These are phyloP conservation scores for Peronosclerospora sorghi DNA, from an alignment of 352 stramenopile species.

Conservation along the genomic window DNA sequence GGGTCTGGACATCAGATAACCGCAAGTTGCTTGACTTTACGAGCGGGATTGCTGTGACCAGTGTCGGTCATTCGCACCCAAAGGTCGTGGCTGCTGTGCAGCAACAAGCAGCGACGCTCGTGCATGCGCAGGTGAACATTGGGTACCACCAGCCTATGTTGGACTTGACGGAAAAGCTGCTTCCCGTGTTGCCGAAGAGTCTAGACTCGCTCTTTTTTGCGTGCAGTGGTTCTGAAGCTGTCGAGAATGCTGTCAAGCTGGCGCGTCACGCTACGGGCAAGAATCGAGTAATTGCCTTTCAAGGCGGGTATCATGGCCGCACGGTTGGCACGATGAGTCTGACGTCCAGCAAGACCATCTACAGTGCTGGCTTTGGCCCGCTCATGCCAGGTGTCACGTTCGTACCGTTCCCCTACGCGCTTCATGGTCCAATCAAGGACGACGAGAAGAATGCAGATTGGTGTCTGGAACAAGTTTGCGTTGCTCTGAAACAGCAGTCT, in stretches of 20 bases:
- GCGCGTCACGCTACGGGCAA: slow-evolving; percentile 85
- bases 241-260: slow-evolving; percentile 90
- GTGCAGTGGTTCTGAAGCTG: slow-evolving; percentile 85
- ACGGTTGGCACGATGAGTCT: slow-evolving; percentile 88
- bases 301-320: slow-evolving; percentile 88
- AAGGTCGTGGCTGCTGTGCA: slow-evolving; percentile 84
- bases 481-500: slow-evolving; percentile 87
- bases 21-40: slow-evolving; percentile 89
- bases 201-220: slow-evolving; percentile 88
- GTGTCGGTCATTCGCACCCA: slow-evolving; percentile 88
- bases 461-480: slow-evolving; percentile 76
- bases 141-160: slow-evolving; percentile 88
- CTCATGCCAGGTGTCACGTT: slow-evolving; percentile 77
- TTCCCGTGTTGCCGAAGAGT: slow-evolving; percentile 61
- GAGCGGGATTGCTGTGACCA: slow-evolving; percentile 88
- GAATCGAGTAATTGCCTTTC: slow-evolving; percentile 86
- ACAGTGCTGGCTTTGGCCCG: slow-evolving; percentile 79
- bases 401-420: slow-evolving; percentile 81
- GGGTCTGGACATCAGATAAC: slow-evolving; percentile 79
- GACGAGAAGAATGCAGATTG: slow-evolving; percentile 53
- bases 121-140: slow-evolving; percentile 89
- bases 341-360: slow-evolving; percentile 86
- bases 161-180: slow-evolving; percentile 76
- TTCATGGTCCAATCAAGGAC: slow-evolving; percentile 77
- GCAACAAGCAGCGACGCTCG: slow-evolving; percentile 79